Evolutionary conservation across 139 green algal genomes (phyloP).

Genomic region (Gonium pectorale): DNA sequence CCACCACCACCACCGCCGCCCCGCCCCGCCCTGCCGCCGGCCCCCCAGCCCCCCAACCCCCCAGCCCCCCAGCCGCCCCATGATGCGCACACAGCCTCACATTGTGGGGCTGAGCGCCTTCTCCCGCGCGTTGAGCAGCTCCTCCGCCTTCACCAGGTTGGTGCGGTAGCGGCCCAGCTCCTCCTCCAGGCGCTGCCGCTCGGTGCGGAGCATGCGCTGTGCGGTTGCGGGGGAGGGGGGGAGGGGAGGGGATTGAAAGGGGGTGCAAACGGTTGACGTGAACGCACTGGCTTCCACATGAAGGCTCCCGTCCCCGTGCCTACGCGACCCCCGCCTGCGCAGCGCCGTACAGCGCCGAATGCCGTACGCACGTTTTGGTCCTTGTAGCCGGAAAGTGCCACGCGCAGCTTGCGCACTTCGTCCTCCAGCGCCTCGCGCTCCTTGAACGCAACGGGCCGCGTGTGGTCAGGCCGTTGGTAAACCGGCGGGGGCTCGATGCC

Average conservation of each 20-base stretch:
- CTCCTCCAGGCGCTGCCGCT: slow-evolving; percentile 36
- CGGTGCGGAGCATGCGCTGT: slow-evolving; percentile 16
- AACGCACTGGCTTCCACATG: no score
- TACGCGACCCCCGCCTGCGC: no score
- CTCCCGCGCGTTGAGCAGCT: slow-evolving; percentile 40
- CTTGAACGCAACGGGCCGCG: background rate
- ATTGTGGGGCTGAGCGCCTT: slow-evolving; percentile 48
- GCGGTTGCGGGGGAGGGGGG: no score
- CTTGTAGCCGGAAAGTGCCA: background rate
- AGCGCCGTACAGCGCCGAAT: background rate
- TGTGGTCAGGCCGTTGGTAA: background rate
- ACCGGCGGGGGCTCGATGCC: slow-evolving; percentile 19
- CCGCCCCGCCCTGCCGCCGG: no score
- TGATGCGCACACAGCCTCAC: background rate
- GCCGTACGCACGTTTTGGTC: slow-evolving; percentile 23
- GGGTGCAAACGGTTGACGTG: no score
- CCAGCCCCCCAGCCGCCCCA: background rate
- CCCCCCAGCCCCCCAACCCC: no score
- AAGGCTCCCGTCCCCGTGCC: no score
- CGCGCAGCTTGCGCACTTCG: slow-evolving; percentile 12
- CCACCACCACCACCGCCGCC: no score
- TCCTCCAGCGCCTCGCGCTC: slow-evolving; percentile 33
- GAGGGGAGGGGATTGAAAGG: no score
- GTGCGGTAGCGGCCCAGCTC: slow-evolving; percentile 20
- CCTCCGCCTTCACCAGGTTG: slow-evolving; percentile 47